Percentiles rank a stretch among this genome's conserved stretches.
Evolutionary conservation across 495 filamentous ascomycete genomes (phyloP).

Genomic region (Xylaria venustula): DNA sequence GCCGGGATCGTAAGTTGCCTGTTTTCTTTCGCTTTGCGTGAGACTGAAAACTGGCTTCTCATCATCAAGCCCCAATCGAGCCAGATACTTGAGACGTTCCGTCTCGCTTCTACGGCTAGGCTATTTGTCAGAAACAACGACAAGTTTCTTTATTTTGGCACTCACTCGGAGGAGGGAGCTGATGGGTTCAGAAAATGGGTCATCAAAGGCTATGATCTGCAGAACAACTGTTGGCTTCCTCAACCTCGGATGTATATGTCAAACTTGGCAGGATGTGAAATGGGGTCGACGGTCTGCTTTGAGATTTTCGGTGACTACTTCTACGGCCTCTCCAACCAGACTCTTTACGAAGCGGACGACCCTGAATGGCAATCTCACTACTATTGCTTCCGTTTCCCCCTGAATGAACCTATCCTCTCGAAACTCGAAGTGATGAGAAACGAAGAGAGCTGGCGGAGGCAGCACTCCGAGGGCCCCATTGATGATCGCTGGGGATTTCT

Average conservation of each 20-base stretch:
- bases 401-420: conserved; percentile 34
- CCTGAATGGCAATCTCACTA: conserved; percentile 71
- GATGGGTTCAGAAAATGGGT: conserved; percentile 62
- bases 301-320: conserved; percentile 67
- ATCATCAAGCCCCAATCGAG: conserved; percentile 52
- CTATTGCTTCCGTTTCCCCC: conserved; percentile 61
- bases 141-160: conserved; percentile 66
- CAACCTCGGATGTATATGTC: conserved; percentile 43
- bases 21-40: conserved; percentile 38
- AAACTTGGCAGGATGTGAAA: conserved; percentile 59
- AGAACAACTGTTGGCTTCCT: conserved; percentile 28
- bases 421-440: conserved; percentile 33
- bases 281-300: conserved; percentile 69
- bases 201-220: conserved; percentile 54
- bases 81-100: conserved; percentile 38
- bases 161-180: conserved; percentile 49
- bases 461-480: conserved; percentile 71
- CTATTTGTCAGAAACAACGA: conserved; percentile 69
- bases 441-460: conserved; percentile 60
- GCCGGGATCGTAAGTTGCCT: conserved; percentile 61
- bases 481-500: conserved; percentile 76
- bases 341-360: conserved; percentile 62
- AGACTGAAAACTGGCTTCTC: conserved; percentile 53
- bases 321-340: conserved; percentile 69
- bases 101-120: conserved; percentile 48